Evolutionary conservation across 169 alveolate genomes (phyloP).

Genomic region (Plasmodium sp.): DNA sequence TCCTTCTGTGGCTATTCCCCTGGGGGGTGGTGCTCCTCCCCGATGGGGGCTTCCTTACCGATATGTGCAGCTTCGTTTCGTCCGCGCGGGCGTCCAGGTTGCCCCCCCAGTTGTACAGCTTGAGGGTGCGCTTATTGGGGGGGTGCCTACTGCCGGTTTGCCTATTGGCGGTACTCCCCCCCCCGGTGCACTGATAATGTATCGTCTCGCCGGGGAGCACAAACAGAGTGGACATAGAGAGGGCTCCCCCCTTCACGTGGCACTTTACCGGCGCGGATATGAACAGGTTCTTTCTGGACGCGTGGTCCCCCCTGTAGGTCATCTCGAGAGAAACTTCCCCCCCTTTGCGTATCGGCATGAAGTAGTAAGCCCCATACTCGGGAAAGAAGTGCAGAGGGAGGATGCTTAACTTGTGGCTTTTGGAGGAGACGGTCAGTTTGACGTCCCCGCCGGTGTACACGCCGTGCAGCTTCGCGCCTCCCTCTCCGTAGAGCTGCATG

Average conservation of each 20-base stretch:
- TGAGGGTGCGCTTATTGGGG: not conserved
- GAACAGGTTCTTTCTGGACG: not conserved
- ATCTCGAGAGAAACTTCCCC: constrained; percentile 3
- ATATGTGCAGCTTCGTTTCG: not conserved
- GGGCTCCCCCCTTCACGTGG: constrained; percentile 8
- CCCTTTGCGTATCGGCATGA: not conserved
- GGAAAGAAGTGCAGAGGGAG: not conserved
- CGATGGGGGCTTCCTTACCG: not conserved
- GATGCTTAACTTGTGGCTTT: not conserved
- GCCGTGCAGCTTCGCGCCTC: not conserved
- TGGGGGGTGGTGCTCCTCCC: not conserved
- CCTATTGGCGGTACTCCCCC: not conserved
- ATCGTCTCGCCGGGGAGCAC: constrained; percentile 23
- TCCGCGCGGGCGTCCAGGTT: not conserved
- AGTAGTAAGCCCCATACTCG: constrained; percentile 4
- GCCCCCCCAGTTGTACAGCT: not conserved
- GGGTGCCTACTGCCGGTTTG: not conserved
- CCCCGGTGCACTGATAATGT: constrained; percentile 28
- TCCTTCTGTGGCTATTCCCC: not conserved
- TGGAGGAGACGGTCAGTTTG: not conserved
- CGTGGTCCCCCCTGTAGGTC: not conserved
- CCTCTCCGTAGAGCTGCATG: not conserved
- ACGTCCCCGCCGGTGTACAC: not conserved
- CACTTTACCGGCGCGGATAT: constrained; percentile 3
- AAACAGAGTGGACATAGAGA: constrained; percentile 31